A percentile compares a stretch with the other conserved stretches of the same genome.
These are phyloP conservation scores for Cynanchum wilfordii DNA, from an alignment of 257 asterid genomes.

Conservation along the genomic window DNA sequence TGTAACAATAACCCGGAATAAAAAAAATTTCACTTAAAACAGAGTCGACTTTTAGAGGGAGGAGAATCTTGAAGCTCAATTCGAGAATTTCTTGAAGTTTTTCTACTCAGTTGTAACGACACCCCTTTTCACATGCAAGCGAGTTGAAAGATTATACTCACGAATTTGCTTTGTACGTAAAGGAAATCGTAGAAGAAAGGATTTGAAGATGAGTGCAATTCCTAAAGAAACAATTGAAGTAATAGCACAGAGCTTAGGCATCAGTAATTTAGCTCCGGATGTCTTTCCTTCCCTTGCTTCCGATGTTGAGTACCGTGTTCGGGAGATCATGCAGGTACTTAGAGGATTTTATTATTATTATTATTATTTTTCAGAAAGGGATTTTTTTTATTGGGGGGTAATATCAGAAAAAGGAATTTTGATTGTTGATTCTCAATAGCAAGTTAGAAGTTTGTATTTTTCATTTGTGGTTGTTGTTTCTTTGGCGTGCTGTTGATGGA, in stretches of 20 bases:
- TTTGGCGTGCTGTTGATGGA: neutral
- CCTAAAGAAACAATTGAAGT: slow-evolving; percentile 84
- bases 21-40: neutral
- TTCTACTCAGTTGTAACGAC: no score
- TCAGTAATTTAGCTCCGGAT: slow-evolving; percentile 74
- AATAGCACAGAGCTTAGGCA: slow-evolving; percentile 87
- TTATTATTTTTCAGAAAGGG: no score
- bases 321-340: slow-evolving; percentile 94
- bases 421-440: neutral
- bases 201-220: slow-evolving; percentile 58
- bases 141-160: neutral
- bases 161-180: neutral
- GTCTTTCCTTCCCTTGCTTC: slow-evolving; percentile 82
- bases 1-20: neutral
- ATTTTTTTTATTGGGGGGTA: no score
- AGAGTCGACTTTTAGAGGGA: no score
- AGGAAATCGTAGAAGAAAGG: neutral
- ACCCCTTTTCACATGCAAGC: neutral
- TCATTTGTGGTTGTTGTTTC: neutral
- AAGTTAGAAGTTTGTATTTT: neutral
- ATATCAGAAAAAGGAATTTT: neutral
- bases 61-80: neutral
- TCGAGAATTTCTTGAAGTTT: neutral
- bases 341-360: neutral
- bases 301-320: slow-evolving; percentile 91